These are phyloP conservation scores for Niveomyces coronatus DNA, from an alignment of 2,329 filamentous ascomycete genomes.

Conservation along the genomic window DNA sequence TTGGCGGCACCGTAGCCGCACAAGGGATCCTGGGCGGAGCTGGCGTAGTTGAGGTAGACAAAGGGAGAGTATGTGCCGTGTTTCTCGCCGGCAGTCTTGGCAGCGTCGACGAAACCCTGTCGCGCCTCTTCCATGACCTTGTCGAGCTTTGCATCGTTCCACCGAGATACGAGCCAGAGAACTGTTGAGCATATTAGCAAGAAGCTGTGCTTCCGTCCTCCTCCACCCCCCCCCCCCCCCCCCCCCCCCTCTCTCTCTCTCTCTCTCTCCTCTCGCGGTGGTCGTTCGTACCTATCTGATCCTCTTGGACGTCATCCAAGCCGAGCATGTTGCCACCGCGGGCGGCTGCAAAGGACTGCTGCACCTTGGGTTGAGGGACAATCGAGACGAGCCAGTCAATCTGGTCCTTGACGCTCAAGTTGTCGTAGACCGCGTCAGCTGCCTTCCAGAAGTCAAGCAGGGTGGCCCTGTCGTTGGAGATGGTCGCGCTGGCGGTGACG, in stretches of 20 bases:
- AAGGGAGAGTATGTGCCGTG: constrained; percentile 9
- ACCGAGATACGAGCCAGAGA: constrained; percentile 11
- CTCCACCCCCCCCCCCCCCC: too few relatives aligned
- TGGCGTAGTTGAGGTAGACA: constrained; percentile 34
- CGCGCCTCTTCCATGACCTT: constrained; percentile 4
- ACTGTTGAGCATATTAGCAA: too few relatives aligned
- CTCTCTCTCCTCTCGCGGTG: too few relatives aligned
- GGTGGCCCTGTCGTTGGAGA: constrained; percentile 10
- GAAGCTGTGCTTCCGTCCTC: too few relatives aligned
- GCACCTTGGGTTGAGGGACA: constrained; percentile 11
- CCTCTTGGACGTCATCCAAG: constrained; percentile 4
- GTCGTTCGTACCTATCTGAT: constrained; percentile 12
- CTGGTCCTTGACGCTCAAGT: constrained; percentile 9
- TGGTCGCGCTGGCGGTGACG: constrained; percentile 11
- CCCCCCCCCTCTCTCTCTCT: too few relatives aligned
- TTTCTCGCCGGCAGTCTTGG: constrained; percentile 5
- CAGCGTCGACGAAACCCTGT: constrained; percentile 5
- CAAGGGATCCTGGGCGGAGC: constrained; percentile 26
- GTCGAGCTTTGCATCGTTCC: constrained; percentile 10
- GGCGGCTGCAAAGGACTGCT: constrained; percentile 4
- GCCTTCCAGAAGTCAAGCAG: constrained; percentile 10
- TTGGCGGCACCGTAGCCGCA: constrained; percentile 27
- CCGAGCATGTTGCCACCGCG: constrained; percentile 12
- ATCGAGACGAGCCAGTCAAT: constrained; percentile 13
- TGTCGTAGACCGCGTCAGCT: constrained; percentile 9